Percentiles rank a stretch among this genome's conserved stretches.
Evolutionary conservation across 495 filamentous ascomycete genomes (phyloP).

Genomic region (Chaetomium tenue): DNA sequence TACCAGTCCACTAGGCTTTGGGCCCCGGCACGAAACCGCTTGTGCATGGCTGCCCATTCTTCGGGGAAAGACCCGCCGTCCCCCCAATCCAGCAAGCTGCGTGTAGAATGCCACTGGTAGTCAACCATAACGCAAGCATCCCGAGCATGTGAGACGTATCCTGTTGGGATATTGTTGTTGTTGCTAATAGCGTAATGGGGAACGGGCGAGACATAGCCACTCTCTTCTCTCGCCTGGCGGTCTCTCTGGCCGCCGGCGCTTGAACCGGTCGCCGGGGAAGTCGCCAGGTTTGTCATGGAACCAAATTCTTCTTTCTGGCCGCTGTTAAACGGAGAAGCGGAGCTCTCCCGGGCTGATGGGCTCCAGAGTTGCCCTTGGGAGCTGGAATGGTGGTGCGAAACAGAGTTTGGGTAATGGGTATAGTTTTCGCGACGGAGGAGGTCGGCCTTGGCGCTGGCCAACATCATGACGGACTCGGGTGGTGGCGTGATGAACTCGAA

Average conservation of each 20-base stretch:
- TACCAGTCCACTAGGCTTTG: constrained; percentile 81
- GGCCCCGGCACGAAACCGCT: constrained; percentile 74
- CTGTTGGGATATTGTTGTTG: constrained; percentile 76
- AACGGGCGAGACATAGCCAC: constrained; percentile 67
- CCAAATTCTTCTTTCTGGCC: constrained; percentile 27
- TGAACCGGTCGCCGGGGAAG: constrained; percentile 31
- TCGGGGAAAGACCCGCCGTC: constrained; percentile 85
- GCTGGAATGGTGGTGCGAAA: constrained; percentile 35
- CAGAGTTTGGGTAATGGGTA: constrained; percentile 47
- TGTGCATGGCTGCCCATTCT: constrained; percentile 95
- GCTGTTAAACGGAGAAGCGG: constrained; percentile 10
- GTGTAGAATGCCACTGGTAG: constrained; percentile 93
- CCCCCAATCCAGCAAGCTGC: constrained; percentile 71
- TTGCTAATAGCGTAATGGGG: constrained; percentile 81
- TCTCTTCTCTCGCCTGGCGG: constrained; percentile 11
- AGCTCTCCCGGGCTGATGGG: constrained; percentile 15
- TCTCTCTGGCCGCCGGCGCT: constrained; percentile 24
- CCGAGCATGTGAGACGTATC: constrained; percentile 89
- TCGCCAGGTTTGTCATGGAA: constrained; percentile 26
- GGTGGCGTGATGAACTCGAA: constrained; percentile 90
- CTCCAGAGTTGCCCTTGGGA: constrained; percentile 45
- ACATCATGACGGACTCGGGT: constrained; percentile 79
- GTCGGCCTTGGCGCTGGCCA: constrained; percentile 81
- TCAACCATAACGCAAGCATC: constrained; percentile 84
- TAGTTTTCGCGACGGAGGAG: constrained; percentile 69